Evolutionary conservation across 2,329 filamentous ascomycete species (phyloP), one percentile per base, ranked within the genome.

Genomic region (Botryotinia convoluta): DNA sequence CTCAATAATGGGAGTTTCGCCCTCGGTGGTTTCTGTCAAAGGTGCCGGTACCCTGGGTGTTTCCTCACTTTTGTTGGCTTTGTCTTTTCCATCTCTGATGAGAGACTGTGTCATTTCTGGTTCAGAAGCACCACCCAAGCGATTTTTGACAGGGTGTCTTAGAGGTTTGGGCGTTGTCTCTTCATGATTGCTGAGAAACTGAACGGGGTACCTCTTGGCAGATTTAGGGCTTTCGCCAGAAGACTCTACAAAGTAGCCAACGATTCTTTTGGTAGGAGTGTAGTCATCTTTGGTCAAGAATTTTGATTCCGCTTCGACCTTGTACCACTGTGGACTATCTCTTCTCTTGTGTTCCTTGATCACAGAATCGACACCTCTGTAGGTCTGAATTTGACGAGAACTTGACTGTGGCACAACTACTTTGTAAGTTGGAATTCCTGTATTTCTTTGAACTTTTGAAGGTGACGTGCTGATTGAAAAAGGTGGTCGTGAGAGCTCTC

Each of bases 211-310:
- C 37, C 54, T 39, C 37, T 67, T 44, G 18, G 37, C n/a, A 26
- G 60, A 65, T 32, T 35, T 67, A 44, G 69, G 22, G 20, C 45
- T 64, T 44, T 45, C 69, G 22, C 6, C 14, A 22, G 60, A 20
- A 51, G 45, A 44, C 35, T 72, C 37, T n/a, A 72, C 37, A 65
- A 29, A 72, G 61, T 72, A 72, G 14, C 60, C 69, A 51, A 72
- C 22, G 37, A 72, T 72, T 32, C 35, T 65, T 37, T 64, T 65
- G 62, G 61, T 72, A 42, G 69, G 60, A 32, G 60, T 72, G 32
- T 72, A 65, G 42, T 72, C 69, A 48, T 67, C 69, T 42, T 72
- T 72, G n/a, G 69, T 59, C 69, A 71, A 42, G 16, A 64, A 64
- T 39, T 71, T 64, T 54, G 69, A 35, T n/a, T 32, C 59, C 9